These are phyloP conservation scores for Claviceps capensis DNA, from an alignment of 2,329 filamentous ascomycete species.

Conservation along the genomic window DNA sequence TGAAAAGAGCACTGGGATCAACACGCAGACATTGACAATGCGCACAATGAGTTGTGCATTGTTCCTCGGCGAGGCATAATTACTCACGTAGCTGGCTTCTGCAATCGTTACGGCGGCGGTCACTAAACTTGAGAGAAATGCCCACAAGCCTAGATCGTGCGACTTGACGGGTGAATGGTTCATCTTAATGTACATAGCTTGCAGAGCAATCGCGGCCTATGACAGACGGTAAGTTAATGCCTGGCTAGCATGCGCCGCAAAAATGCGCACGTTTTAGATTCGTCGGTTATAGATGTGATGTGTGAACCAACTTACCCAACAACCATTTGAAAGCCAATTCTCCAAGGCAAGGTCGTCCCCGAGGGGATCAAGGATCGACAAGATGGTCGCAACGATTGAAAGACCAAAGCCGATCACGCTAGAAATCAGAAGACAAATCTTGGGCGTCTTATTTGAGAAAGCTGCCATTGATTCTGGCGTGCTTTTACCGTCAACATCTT, in stretches of 20 bases:
- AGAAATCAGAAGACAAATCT: constrained; percentile 38
- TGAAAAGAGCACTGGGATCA: constrained; percentile 30
- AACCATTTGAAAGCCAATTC: constrained; percentile 45
- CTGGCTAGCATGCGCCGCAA: background rate
- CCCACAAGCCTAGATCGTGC: constrained; percentile 39
- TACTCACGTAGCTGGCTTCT: constrained; percentile 27
- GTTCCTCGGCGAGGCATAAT: constrained; percentile 17
- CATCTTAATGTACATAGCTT: constrained; percentile 34
- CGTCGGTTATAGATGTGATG: background rate
- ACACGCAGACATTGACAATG: constrained; percentile 29
- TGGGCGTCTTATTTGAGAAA: constrained; percentile 49
- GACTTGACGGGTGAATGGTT: constrained; percentile 36
- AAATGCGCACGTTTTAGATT: background rate
- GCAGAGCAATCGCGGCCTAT: constrained; percentile 37
- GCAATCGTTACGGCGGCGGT: constrained; percentile 29
- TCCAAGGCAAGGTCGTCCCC: constrained; percentile 31
- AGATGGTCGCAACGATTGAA: constrained; percentile 42
- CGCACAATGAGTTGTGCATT: constrained; percentile 31
- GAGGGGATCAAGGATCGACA: constrained; percentile 28
- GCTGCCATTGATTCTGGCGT: constrained; percentile 46
- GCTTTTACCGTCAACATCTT: constrained; percentile 57
- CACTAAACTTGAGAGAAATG: constrained; percentile 32
- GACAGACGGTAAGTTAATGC: background rate
- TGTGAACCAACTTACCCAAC: constrained; percentile 43
- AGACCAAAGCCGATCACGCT: constrained; percentile 38